phyloP scores from a whole-genome alignment of 2,329 filamentous ascomycete species.

The Curvularia spicifera region DNA sequence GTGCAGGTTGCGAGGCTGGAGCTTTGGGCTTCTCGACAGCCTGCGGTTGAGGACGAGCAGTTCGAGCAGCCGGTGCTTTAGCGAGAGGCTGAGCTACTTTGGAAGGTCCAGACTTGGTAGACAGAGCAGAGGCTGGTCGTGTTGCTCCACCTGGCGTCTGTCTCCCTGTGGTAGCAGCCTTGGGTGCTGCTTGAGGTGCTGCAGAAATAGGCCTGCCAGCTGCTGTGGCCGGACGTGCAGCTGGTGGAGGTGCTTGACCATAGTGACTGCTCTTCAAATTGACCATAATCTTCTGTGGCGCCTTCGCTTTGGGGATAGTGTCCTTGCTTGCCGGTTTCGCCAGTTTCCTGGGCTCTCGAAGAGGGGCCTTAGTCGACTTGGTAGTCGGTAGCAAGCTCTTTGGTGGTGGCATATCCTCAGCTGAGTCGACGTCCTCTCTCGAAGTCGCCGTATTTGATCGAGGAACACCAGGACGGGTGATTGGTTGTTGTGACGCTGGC shows the following conservation, averaged over 20 bases:
- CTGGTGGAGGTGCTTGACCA: constrained; percentile 55
- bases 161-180: constrained; percentile 59
- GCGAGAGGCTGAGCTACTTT: constrained; percentile 31
- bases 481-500: constrained; percentile 36
- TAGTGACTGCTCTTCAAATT: constrained; percentile 66
- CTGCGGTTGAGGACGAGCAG: constrained; percentile 41
- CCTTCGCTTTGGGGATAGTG: constrained; percentile 63
- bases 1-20: constrained; percentile 46
- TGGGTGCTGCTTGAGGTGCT: constrained; percentile 30
- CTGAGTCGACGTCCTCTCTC: constrained; percentile 50
- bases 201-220: constrained; percentile 34
- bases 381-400: constrained; percentile 57
- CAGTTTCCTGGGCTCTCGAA: constrained; percentile 56
- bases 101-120: constrained; percentile 30
- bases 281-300: constrained; percentile 67
- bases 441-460: constrained; percentile 41
- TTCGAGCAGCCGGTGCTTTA: constrained; percentile 36
- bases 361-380: constrained; percentile 49
- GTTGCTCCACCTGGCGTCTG: constrained; percentile 48
- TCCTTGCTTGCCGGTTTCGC: constrained; percentile 67
- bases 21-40: constrained; percentile 73
- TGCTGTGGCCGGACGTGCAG: constrained; percentile 59
- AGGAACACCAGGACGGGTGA: constrained; percentile 34
- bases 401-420: constrained; percentile 66
- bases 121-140: constrained; percentile 41